Percentiles rank a stretch among this genome's conserved stretches.
phyloP scores from a whole-genome alignment of 495 filamentous ascomycete genomes.

The Penicillium subrubescens region DNA sequence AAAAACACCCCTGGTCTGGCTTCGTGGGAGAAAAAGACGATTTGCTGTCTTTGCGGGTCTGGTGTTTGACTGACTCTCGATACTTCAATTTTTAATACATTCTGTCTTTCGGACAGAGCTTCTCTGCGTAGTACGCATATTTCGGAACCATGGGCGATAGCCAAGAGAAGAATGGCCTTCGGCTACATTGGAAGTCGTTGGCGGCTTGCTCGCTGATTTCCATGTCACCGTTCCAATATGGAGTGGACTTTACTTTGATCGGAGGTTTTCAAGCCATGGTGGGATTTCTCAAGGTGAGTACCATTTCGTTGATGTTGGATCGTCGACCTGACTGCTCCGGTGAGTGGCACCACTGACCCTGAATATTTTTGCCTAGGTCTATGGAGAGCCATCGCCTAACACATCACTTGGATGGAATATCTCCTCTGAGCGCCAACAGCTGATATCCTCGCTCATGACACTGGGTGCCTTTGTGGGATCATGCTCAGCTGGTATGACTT shows the following conservation, averaged over 20 bases:
- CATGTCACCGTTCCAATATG: slow-evolving; percentile 60
- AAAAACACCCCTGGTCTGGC: neutral
- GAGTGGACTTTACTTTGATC: slow-evolving; percentile 62
- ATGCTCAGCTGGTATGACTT: slow-evolving; percentile 34
- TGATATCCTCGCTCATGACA: slow-evolving; percentile 51
- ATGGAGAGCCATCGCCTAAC: slow-evolving; percentile 36
- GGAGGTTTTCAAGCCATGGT: slow-evolving; percentile 64
- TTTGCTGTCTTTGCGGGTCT: neutral
- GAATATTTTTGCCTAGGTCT: slow-evolving; percentile 8
- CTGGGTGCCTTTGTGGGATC: slow-evolving; percentile 62
- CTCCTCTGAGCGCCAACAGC: slow-evolving; percentile 49
- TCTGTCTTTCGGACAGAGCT: neutral
- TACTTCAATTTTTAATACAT: neutral
- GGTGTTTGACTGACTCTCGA: neutral
- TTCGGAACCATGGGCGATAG: slow-evolving; percentile 9
- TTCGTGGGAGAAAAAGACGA: neutral
- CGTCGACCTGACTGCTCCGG: neutral
- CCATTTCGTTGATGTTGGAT: neutral
- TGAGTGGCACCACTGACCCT: neutral
- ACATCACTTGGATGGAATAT: slow-evolving; percentile 58
- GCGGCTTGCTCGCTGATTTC: slow-evolving; percentile 23
- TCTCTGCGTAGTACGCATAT: neutral
- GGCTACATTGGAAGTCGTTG: slow-evolving; percentile 26
- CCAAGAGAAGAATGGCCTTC: slow-evolving; percentile 18
- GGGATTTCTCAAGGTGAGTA: slow-evolving; percentile 54